Conservation (phyloP, 1,139 yeast species). For the Arxiozyma bovina region DNA sequence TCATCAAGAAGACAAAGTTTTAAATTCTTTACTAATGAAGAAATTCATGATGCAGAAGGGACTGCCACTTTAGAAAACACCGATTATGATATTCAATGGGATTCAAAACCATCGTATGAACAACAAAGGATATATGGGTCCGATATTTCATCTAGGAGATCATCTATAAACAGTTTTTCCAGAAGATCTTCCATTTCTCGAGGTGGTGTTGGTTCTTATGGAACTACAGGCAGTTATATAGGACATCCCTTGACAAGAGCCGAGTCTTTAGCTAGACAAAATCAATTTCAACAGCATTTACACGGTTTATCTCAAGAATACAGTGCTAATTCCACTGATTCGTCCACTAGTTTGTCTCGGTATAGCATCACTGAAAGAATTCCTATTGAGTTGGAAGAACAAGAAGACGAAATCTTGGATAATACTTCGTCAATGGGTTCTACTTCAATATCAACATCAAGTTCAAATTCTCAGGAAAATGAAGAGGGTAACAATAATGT, state of each 20-base stretch:
- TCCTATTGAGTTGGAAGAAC: constrained; percentile 33
- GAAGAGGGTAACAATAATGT: constrained; percentile 20
- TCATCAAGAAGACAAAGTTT: constrained; percentile 38
- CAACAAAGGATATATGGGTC: constrained; percentile 33
- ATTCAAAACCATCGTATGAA: constrained; percentile 39
- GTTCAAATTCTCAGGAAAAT: constrained; percentile 15
- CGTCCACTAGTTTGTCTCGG: constrained; percentile 31
- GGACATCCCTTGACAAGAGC: constrained; percentile 14
- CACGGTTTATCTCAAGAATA: not conserved
- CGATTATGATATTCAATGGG: constrained; percentile 65
- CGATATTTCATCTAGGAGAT: constrained; percentile 22
- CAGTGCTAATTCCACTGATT: constrained; percentile 18
- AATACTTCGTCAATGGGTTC: constrained; percentile 17
- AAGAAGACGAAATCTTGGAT: constrained; percentile 20
- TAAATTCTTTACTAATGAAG: constrained; percentile 73
- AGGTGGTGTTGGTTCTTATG: constrained; percentile 9
- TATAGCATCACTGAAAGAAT: constrained; percentile 39
- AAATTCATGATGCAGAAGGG: constrained; percentile 81
- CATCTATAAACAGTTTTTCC: constrained; percentile 19
- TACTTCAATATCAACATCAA: constrained; percentile 12
- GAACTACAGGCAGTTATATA: constrained; percentile 10
- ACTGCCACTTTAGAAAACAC: constrained; percentile 58
- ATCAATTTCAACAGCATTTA: constrained; percentile 1
- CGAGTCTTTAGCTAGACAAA: constrained; percentile 3
- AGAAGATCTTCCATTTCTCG: constrained; percentile 11